Base-by-base conservation (phyloP, 495 filamentous ascomycete genomes). In the Friedmanniomyces endolithicus region DNA sequence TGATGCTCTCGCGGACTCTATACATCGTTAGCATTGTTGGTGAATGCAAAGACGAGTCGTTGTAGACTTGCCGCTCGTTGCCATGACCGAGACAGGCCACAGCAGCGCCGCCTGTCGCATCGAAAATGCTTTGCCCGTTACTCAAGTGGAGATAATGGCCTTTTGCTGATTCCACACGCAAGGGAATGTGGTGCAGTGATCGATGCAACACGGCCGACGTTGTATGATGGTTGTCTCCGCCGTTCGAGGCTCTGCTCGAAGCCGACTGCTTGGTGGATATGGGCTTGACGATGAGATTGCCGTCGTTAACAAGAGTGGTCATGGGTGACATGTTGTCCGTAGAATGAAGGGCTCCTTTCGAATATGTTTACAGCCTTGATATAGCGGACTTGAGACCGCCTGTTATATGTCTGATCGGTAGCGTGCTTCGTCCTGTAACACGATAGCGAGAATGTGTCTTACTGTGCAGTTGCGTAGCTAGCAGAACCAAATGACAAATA, bases 1-100 rank as follows among this genome's bases (percentile, higher is more conserved):
- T 56, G 24, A 83, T 70, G 0, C 75, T 74, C 17, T 70, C 59
- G 7, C 58, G 65, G 48, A 80, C 70, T 49, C 70, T 57, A 48
- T 27, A 11, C n/a, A 24, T 31, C 29, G 40, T 57, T 27, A 57
- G 49, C 33, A 4, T 24, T 11, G 50, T 23, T 25, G 11, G 6
- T 40, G 2, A 2, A 22, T 31, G 14, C 8, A 31, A 31, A 31
- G 27, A 25, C 19, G 11, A 17, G 24, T 50, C 24, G 27, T 9
- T 31, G 27, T 40, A 27, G 19, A 46, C 48, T 14, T 55, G 57
- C 59, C 65, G 64, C 39, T 56, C 34, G 56, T 68, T 57, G 22
- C 64, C 61, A 50, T 72, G 69, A 2, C 70, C 70, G 0, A 72
- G 55, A 53, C 63, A 64, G 1, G 70, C 53, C 0, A 72, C 70